Evolutionary conservation across 208 protist species (phyloP).

Genomic region (Leishmania braziliensis): DNA sequence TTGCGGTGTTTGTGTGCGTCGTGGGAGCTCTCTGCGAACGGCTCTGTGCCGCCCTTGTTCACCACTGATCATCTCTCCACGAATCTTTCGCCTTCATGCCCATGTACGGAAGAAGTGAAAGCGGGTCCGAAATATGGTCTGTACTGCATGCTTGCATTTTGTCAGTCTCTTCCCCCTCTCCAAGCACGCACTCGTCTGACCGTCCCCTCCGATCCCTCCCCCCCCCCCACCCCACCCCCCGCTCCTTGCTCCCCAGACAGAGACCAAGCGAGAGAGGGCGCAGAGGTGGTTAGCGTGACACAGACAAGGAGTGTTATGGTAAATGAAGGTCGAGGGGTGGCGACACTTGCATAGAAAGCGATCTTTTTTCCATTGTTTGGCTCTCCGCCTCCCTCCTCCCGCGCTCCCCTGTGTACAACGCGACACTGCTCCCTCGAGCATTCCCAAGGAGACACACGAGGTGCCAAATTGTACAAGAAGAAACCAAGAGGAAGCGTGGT

Average conservation of each 20-base stretch:
- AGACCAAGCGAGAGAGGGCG: background rate
- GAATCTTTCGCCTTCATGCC: background rate
- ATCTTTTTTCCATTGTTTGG: background rate
- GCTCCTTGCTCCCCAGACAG: background rate
- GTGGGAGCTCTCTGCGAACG: background rate
- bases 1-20: background rate
- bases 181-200: background rate
- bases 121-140: background rate
- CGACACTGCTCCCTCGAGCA: background rate
- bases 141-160: background rate
- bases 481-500: background rate
- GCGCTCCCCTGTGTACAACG: background rate
- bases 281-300: background rate
- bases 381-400: background rate
- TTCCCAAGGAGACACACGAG: background rate
- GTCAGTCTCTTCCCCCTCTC: background rate
- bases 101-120: background rate
- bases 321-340: background rate
- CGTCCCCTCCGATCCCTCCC: background rate
- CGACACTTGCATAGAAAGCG: background rate
- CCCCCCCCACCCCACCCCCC: background rate
- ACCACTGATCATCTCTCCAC: background rate
- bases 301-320: background rate
- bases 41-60: background rate
- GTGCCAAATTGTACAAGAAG: background rate